Percentiles rank a stretch among this genome's conserved stretches.
Evolutionary conservation across 345 rosid genomes (phyloP).

Genomic region (Eucalyptus tenuipes): DNA sequence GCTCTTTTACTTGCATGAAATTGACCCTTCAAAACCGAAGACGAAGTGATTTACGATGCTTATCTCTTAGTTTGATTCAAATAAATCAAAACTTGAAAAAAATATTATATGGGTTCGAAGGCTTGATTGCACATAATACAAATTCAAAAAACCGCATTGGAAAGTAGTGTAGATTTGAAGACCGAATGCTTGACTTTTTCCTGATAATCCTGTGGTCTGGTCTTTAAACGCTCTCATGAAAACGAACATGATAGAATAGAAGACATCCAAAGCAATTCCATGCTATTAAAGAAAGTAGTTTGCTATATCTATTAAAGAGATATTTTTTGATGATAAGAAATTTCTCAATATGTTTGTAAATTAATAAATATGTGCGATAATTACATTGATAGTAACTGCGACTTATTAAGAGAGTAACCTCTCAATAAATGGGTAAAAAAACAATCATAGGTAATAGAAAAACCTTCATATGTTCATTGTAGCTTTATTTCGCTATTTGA

Average conservation of each 20-base stretch:
- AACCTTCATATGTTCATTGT: background rate
- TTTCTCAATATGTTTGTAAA: background rate
- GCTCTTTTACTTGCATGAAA: background rate
- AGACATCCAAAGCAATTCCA: fast-evolving
- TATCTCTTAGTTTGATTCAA: fast-evolving
- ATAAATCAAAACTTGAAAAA: fast-evolving
- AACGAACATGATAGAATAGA: fast-evolving
- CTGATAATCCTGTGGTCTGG: fast-evolving
- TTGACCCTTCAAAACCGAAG: background rate
- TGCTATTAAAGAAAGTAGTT: background rate
- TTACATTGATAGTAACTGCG: background rate
- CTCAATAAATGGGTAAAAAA: background rate
- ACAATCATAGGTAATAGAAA: background rate
- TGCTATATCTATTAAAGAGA: too few relatives aligned
- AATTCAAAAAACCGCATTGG: fast-evolving
- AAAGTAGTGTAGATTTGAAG: background rate
- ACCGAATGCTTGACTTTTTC: fast-evolving
- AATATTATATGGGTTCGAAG: fast-evolving
- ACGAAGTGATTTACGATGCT: background rate
- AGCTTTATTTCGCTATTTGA: background rate
- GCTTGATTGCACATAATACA: fast-evolving
- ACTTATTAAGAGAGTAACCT: background rate
- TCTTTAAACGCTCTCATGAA: background rate
- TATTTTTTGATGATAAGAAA: too few relatives aligned
- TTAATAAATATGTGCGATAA: background rate